phyloP scores from a whole-genome alignment of 2,329 filamentous ascomycete species.

The Gnomoniopsis smithogilvyi region DNA sequence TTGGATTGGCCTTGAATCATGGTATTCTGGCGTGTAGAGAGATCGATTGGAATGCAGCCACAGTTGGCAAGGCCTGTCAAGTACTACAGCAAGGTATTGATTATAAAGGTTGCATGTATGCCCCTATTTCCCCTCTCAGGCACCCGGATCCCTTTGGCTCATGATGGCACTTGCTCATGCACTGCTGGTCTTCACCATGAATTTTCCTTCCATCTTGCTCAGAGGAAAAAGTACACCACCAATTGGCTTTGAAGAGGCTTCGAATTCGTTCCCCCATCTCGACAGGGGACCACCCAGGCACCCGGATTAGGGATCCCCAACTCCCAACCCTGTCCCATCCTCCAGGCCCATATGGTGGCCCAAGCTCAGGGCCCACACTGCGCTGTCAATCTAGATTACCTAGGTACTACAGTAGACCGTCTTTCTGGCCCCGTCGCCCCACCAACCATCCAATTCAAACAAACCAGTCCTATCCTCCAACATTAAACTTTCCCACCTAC shows the following conservation, averaged over 20 bases:
- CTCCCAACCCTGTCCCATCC: too few relatives aligned
- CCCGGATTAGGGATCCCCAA: not conserved
- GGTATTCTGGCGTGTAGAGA: not conserved
- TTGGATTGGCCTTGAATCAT: not conserved
- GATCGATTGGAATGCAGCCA: not conserved
- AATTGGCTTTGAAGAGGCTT: not conserved
- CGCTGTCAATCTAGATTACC: not conserved
- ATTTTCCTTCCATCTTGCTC: not conserved
- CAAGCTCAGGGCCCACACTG: not conserved
- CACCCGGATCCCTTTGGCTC: not conserved
- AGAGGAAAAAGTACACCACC: not conserved
- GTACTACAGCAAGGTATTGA: too few relatives aligned
- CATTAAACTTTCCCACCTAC: not conserved
- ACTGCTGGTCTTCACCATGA: constrained; percentile 1
- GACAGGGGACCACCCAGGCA: not conserved
- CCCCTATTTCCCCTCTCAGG: not conserved
- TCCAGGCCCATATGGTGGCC: not conserved
- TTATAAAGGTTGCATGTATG: not conserved
- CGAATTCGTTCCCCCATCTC: not conserved
- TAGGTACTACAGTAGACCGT: not conserved
- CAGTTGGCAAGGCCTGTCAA: not conserved
- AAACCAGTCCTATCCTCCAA: not conserved
- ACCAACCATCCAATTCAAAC: constrained; percentile 11
- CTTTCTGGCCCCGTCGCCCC: constrained; percentile 1
- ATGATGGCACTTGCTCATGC: not conserved